Percentiles rank a stretch among this genome's conserved stretches.
phyloP scores from a whole-genome alignment of 2,329 filamentous ascomycete genomes.

The Botrytis fabae region DNA sequence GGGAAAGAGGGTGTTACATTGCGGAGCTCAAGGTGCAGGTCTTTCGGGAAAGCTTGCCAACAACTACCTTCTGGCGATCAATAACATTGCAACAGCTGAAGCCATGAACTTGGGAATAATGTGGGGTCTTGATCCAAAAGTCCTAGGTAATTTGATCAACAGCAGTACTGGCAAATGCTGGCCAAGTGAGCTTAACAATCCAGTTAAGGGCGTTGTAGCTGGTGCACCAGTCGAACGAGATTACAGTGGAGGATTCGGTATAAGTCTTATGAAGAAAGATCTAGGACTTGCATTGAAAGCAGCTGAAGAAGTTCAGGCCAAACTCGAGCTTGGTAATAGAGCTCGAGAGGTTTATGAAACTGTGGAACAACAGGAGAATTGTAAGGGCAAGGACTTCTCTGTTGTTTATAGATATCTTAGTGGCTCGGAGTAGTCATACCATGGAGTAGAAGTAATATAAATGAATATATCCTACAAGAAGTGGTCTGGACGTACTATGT shows the following conservation, averaged over 20 bases:
- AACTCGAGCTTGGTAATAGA: conserved; percentile 61
- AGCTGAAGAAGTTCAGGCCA: conserved; percentile 65
- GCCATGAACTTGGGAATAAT: conserved; percentile 59
- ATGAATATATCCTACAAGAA: neutral
- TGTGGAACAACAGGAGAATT: conserved; percentile 60
- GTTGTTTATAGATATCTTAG: conserved; percentile 75
- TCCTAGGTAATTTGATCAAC: conserved; percentile 84
- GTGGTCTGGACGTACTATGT: neutral
- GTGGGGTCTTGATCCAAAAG: conserved; percentile 56
- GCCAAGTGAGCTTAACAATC: conserved; percentile 95
- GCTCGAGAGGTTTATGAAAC: conserved; percentile 68
- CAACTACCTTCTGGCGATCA: conserved; percentile 93
- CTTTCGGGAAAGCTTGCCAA: conserved; percentile 93
- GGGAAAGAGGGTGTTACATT: conserved; percentile 83
- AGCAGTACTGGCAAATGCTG: conserved; percentile 92
- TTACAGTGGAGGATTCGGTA: conserved; percentile 76
- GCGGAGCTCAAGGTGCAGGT: conserved; percentile 81
- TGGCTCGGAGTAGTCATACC: conserved; percentile 26
- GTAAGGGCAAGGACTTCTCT: conserved; percentile 74
- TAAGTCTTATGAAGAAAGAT: conserved; percentile 80
- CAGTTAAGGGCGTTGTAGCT: conserved; percentile 80
- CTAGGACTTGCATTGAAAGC: conserved; percentile 71
- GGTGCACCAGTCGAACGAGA: conserved; percentile 73
- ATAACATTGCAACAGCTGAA: conserved; percentile 70
- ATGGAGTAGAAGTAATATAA: neutral